These are phyloP conservation scores for Corymbia maculata DNA, from an alignment of 345 rosid species.

Conservation along the genomic window DNA sequence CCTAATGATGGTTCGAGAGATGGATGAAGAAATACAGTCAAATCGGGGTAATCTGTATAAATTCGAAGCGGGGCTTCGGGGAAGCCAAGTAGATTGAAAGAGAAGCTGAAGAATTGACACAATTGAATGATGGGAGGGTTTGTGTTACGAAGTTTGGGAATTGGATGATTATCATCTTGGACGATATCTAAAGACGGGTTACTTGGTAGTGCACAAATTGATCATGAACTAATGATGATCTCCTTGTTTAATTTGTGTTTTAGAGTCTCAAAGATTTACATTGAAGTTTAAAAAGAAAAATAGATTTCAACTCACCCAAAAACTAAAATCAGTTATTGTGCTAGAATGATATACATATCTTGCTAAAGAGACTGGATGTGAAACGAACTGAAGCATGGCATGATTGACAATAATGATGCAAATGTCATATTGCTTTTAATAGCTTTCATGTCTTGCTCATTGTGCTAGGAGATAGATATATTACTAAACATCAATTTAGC, in stretches of 20 bases:
- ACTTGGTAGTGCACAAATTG: fast-evolving
- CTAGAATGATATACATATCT: neutral
- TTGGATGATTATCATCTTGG: neutral
- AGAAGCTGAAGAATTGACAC: neutral
- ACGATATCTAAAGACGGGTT: neutral
- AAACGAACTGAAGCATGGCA: neutral
- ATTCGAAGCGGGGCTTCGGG: fast-evolving
- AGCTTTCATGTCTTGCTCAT: neutral
- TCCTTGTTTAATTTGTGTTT: neutral
- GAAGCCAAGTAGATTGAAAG: neutral
- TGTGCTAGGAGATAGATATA: neutral
- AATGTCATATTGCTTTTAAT: neutral
- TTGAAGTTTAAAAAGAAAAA: neutral
- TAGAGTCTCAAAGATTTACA: neutral
- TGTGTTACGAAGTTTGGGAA: fast-evolving
- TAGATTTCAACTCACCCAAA: neutral
- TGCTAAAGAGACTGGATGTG: neutral
- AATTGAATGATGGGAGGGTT: neutral
- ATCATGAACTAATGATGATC: fast-evolving
- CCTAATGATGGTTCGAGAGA: neutral
- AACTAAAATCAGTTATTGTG: neutral
- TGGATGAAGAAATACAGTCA: neutral
- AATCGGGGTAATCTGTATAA: neutral
- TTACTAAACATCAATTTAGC: neutral
- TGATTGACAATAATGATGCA: neutral